A percentile compares a stretch with the other conserved stretches of the same genome.
Conservation (phyloP, 805 yeast species). For the Yarrowia phangngaensis region DNA sequence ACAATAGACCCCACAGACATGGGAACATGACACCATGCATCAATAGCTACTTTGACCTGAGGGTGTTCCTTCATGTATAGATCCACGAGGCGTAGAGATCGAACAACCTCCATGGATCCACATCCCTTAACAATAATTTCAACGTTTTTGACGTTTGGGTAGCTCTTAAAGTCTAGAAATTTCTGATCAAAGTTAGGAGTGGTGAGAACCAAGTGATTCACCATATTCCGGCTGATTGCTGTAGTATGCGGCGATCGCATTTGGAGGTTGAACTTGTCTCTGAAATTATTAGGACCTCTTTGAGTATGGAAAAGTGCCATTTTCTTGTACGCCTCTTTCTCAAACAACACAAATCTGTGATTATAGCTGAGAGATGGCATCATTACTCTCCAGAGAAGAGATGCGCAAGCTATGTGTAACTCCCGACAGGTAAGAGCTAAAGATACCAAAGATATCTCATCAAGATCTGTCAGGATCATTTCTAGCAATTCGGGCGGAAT, state of each 20-base stretch:
- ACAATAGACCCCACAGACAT: constrained; percentile 15
- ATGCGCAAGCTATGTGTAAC: constrained; percentile 3
- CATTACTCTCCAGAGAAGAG: constrained; percentile 20
- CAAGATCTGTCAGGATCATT: constrained; percentile 22
- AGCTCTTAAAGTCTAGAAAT: constrained; percentile 11
- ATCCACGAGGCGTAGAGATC: constrained; percentile 8
- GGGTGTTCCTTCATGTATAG: constrained; percentile 15
- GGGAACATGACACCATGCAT: constrained; percentile 21
- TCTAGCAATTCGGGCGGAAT: constrained; percentile 20
- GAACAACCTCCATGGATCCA: constrained; percentile 19
- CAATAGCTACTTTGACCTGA: constrained; percentile 6
- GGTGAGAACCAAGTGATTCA: constrained; percentile 1
- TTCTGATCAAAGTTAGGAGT: constrained; percentile 21
- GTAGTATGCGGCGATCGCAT: constrained; percentile 7
- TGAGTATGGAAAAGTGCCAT: constrained; percentile 2
- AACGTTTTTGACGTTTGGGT: constrained; percentile 3
- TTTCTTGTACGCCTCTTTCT: constrained; percentile 1
- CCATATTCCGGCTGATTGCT: neutral
- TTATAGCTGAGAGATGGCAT: constrained; percentile 25
- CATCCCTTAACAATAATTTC: constrained; percentile 20
- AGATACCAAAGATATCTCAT: constrained; percentile 3
- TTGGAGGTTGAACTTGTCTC: constrained; percentile 12
- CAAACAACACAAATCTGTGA: constrained; percentile 20
- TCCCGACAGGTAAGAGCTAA: constrained; percentile 2
- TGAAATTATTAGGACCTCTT: constrained; percentile 10